Conservation (phyloP, 768 basidiomycete genomes). For the Lactarius trivialis region DNA sequence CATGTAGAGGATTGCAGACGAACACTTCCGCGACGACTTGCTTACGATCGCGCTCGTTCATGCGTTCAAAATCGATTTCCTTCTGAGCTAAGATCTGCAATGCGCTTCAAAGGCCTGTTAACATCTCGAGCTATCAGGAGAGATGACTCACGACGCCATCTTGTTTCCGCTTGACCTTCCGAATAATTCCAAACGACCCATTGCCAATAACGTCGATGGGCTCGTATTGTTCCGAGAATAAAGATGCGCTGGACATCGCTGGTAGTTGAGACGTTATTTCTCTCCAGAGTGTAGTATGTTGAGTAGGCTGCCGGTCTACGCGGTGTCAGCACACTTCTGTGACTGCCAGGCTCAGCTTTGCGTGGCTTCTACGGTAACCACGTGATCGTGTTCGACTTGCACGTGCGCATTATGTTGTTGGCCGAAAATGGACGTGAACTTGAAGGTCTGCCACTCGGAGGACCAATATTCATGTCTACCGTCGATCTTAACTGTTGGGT, state of each 20-base stretch:
- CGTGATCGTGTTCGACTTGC: slow-evolving; percentile 18
- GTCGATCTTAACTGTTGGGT: too few relatives aligned
- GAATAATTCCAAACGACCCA: slow-evolving; percentile 95
- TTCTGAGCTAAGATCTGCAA: slow-evolving; percentile 78
- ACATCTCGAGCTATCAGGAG: background rate
- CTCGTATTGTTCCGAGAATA: slow-evolving; percentile 72
- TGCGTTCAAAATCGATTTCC: slow-evolving; percentile 95
- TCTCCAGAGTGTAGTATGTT: background rate
- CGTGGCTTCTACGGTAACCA: background rate
- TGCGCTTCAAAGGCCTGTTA: slow-evolving; percentile 8
- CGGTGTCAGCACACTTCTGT: background rate
- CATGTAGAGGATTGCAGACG: slow-evolving; percentile 29
- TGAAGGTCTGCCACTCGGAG: too few relatives aligned
- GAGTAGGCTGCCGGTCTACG: background rate
- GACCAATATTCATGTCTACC: too few relatives aligned
- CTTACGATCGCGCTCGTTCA: slow-evolving; percentile 92
- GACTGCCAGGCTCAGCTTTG: background rate
- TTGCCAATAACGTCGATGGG: slow-evolving; percentile 91
- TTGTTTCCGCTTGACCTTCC: slow-evolving; percentile 80
- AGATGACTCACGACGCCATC: slow-evolving; percentile 66
- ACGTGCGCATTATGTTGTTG: too few relatives aligned
- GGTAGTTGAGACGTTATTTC: background rate
- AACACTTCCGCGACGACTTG: slow-evolving; percentile 99
- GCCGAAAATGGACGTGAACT: too few relatives aligned
- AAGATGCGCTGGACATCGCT: slow-evolving; percentile 24